Evolutionary conservation across 192 early-diverging fungal genomes (phyloP).

Genomic region (Rhizophagus prolifer): DNA sequence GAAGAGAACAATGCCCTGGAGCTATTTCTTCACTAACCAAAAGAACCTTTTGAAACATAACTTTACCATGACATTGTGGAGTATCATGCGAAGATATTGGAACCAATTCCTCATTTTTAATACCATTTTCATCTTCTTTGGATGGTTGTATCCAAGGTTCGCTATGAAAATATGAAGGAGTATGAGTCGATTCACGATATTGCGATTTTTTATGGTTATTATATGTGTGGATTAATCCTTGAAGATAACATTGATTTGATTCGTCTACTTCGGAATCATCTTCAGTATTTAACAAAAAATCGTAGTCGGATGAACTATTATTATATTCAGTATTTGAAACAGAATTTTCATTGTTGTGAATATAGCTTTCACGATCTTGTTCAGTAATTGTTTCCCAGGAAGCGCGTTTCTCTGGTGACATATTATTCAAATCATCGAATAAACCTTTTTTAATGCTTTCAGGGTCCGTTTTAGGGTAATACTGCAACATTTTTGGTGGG

Average conservation of each 20-base stretch:
- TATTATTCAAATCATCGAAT: not conserved
- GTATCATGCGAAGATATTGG: not conserved
- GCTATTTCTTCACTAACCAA: not conserved
- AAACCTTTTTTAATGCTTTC: not conserved
- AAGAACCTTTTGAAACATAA: not conserved
- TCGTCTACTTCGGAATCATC: not conserved
- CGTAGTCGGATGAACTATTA: not conserved
- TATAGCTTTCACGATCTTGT: not conserved
- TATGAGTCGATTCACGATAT: not conserved
- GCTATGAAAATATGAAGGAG: not conserved
- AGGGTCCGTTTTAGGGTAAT: too few relatives aligned
- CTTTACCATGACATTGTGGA: not conserved
- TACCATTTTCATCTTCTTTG: not conserved
- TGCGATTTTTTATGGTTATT: not conserved
- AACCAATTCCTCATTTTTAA: not conserved
- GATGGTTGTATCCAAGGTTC: not conserved
- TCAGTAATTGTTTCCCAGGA: not conserved
- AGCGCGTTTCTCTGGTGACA: not conserved
- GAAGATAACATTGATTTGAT: not conserved
- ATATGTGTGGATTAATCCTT: not conserved
- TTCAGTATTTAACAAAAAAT: not conserved
- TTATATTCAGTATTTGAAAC: not conserved
- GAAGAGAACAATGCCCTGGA: too few relatives aligned
- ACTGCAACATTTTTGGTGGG: not conserved
- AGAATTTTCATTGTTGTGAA: not conserved